phyloP scores from a whole-genome alignment of 441 rosid genomes.

The Populus hybrid region DNA sequence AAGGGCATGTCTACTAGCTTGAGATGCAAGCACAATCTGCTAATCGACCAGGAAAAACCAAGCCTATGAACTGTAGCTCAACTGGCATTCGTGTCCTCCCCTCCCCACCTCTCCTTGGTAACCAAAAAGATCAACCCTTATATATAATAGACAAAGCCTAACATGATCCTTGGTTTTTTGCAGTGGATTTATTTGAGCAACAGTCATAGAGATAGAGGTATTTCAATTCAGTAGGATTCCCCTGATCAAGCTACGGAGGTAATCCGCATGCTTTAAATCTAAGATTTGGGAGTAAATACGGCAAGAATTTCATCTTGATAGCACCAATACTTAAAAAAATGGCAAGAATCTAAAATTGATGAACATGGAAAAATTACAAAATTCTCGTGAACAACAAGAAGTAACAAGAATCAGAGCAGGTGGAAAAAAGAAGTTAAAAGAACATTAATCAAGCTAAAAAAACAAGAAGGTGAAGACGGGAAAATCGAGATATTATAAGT shows the following conservation, averaged over 20 bases:
- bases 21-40: background rate
- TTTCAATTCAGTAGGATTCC: background rate
- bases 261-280: background rate
- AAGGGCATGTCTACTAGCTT: background rate
- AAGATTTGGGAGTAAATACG: background rate
- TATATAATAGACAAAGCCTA: background rate
- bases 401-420: background rate
- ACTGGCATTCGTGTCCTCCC: background rate
- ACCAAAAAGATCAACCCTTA: too few relatives aligned
- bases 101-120: background rate
- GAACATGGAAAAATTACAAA: background rate
- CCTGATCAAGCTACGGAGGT: background rate
- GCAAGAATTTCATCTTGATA: background rate
- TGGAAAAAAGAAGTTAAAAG: background rate
- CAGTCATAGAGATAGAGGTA: background rate
- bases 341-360: background rate
- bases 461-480: background rate
- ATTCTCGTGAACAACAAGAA: background rate
- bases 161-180: background rate
- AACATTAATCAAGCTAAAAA: constrained; percentile 4
- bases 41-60: background rate
- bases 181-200: background rate
- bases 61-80: too few relatives aligned
- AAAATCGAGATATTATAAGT: background rate
- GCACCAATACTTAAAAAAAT: background rate